Evolutionary conservation across 176 grass and related monocot species (phyloP).

Genomic region (Carex littledalei): DNA sequence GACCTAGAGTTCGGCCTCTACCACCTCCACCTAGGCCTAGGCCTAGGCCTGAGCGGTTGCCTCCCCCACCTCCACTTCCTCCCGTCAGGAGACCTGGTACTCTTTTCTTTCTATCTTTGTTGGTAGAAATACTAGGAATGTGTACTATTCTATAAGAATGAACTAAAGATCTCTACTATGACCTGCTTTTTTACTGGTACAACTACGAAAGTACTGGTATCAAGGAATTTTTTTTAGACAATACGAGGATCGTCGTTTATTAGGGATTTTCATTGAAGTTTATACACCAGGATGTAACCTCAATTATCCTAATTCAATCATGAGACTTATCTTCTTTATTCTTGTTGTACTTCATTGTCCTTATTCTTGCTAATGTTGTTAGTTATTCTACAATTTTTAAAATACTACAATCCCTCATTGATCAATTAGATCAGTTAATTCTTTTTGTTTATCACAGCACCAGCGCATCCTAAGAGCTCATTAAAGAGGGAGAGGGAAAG

Average conservation of each 20-base stretch:
- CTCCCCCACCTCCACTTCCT: slow-evolving; percentile 21
- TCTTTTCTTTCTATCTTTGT: neutral
- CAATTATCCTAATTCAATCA: neutral
- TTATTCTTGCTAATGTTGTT: neutral
- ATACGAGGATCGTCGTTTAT: neutral
- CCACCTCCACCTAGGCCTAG: slow-evolving; percentile 11
- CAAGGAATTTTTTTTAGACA: neutral
- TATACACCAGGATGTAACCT: neutral
- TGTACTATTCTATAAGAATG: neutral
- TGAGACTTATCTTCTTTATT: neutral
- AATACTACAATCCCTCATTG: neutral
- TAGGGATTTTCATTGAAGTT: neutral
- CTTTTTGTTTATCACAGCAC: neutral
- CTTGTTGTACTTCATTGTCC: neutral
- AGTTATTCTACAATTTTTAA: neutral
- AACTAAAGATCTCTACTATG: neutral
- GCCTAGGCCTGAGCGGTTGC: slow-evolving; percentile 4
- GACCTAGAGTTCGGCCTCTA: neutral
- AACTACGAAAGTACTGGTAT: neutral
- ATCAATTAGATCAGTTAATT: neutral
- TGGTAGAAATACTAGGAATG: neutral
- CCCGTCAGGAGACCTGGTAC: slow-evolving; percentile 21
- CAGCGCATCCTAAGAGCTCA: slow-evolving; percentile 11
- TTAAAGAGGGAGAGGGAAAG: slow-evolving; percentile 20
- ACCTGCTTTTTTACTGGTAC: neutral